These are phyloP conservation scores for Chlamydomonas sp. DNA, from an alignment of 139 green algal genomes.

Conservation along the genomic window DNA sequence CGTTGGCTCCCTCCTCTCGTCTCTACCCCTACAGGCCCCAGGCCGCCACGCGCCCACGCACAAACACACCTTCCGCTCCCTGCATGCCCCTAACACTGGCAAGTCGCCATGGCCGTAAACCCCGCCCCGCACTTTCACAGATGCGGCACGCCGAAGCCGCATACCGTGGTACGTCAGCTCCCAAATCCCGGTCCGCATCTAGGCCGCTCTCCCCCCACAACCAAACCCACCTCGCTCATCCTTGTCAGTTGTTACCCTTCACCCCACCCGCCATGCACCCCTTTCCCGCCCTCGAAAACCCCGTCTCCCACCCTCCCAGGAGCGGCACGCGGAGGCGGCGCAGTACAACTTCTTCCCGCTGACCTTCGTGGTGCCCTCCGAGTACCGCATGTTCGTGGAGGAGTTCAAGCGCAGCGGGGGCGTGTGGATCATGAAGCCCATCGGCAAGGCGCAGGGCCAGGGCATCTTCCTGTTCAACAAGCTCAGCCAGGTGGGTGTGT, in stretches of 20 bases:
- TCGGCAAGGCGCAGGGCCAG: conserved; percentile 74
- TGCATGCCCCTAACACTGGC: too few species aligned
- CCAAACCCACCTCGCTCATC: too few species aligned
- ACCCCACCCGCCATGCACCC: background rate
- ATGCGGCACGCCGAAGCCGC: too few species aligned
- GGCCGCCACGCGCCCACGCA: too few species aligned
- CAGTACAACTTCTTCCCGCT: conserved; percentile 79
- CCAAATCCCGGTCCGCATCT: too few species aligned
- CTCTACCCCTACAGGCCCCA: too few species aligned
- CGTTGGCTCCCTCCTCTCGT: too few species aligned
- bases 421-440: conserved; percentile 93
- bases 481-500: conserved; percentile 72
- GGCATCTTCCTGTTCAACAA: conserved; percentile 94
- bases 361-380: conserved; percentile 75
- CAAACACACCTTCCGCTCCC: too few species aligned
- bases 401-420: conserved; percentile 78
- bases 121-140: too few species aligned
- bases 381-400: conserved; percentile 89
- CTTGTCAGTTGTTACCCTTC: background rate
- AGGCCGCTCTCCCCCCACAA: too few species aligned
- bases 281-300: background rate
- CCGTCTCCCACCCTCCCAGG: conserved; percentile 35
- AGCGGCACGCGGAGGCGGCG: conserved; percentile 53
- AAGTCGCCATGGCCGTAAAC: too few species aligned
- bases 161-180: too few species aligned